These are phyloP conservation scores for Hepatocystis sp. DNA, from an alignment of 169 alveolate genomes.

Conservation along the genomic window DNA sequence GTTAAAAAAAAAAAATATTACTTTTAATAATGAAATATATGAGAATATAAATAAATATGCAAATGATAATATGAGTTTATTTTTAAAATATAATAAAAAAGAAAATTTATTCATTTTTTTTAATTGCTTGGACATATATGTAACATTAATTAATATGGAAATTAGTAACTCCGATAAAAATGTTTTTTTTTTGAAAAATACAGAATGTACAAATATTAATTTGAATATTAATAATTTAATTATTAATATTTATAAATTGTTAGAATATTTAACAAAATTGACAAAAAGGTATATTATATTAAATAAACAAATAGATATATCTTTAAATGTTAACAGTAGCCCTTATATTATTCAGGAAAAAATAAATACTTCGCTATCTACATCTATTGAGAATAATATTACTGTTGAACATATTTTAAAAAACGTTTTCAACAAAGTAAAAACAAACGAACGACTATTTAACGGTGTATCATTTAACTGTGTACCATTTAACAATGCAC, in stretches of 20 bases:
- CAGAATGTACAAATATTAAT: slow-evolving; percentile 16
- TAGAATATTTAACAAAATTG: slow-evolving; percentile 8
- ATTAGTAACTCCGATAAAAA: slow-evolving; percentile 25
- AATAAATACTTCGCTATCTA: background rate
- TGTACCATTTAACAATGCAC: too few relatives aligned
- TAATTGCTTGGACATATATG: slow-evolving; percentile 18
- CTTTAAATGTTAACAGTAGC: slow-evolving; percentile 1
- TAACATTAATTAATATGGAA: background rate
- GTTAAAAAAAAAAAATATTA: slow-evolving; percentile 32
- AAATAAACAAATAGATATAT: slow-evolving; percentile 16
- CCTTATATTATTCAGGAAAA: background rate
- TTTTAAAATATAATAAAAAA: slow-evolving; percentile 59
- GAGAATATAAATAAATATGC: slow-evolving; percentile 20
- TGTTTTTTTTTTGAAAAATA: slow-evolving; percentile 7
- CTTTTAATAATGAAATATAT: slow-evolving; percentile 48
- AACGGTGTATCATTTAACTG: too few relatives aligned
- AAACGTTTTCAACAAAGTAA: too few relatives aligned
- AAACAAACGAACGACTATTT: too few relatives aligned
- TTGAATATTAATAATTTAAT: slow-evolving; percentile 39
- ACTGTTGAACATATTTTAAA: background rate
- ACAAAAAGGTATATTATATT: slow-evolving; percentile 13
- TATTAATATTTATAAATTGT: slow-evolving; percentile 18
- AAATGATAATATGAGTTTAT: slow-evolving; percentile 48
- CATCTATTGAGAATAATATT: background rate
- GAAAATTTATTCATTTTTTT: slow-evolving; percentile 54